Conservation (phyloP, 2,329 filamentous ascomycete species). For the Chaetomiaceae sp. region DNA sequence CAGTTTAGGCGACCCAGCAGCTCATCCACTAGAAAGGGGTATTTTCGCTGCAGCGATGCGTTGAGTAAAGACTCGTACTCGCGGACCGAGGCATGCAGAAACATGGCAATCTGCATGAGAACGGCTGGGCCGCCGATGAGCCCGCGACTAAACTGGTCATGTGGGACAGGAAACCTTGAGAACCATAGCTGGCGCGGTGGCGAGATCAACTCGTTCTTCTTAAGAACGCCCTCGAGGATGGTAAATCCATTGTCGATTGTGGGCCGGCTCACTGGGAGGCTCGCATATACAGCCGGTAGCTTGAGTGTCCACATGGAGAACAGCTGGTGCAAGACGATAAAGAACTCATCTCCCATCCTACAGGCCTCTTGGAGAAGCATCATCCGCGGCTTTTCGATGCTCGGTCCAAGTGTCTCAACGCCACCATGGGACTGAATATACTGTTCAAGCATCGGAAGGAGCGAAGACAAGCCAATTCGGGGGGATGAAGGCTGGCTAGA, state of each 20-base stretch:
- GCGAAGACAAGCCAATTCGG: background rate
- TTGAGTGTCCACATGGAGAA: conserved; percentile 54
- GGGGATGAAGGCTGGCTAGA: background rate
- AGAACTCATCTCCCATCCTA: conserved; percentile 53
- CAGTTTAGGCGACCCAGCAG: conserved; percentile 31
- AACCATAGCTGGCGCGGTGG: conserved; percentile 33
- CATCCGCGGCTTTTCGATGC: conserved; percentile 46
- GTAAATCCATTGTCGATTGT: conserved; percentile 34
- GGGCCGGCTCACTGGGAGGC: conserved; percentile 32
- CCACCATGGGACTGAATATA: conserved; percentile 17
- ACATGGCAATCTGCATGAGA: conserved; percentile 38
- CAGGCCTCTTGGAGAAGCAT: conserved; percentile 56
- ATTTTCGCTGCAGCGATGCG: conserved; percentile 18
- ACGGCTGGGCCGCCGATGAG: conserved; percentile 20
- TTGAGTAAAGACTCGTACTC: conserved; percentile 37
- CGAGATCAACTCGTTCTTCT: conserved; percentile 35
- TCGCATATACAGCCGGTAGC: conserved; percentile 33
- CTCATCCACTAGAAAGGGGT: conserved; percentile 35
- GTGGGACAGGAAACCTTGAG: conserved; percentile 33
- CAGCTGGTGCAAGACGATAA: conserved; percentile 61
- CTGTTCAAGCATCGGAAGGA: conserved; percentile 10
- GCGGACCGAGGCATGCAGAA: conserved; percentile 40
- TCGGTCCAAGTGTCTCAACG: conserved; percentile 24
- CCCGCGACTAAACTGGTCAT: conserved; percentile 17
- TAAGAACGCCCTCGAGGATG: conserved; percentile 36